Conservation (phyloP, 495 filamentous ascomycete species). For the Trichoderma asperelloides region DNA sequence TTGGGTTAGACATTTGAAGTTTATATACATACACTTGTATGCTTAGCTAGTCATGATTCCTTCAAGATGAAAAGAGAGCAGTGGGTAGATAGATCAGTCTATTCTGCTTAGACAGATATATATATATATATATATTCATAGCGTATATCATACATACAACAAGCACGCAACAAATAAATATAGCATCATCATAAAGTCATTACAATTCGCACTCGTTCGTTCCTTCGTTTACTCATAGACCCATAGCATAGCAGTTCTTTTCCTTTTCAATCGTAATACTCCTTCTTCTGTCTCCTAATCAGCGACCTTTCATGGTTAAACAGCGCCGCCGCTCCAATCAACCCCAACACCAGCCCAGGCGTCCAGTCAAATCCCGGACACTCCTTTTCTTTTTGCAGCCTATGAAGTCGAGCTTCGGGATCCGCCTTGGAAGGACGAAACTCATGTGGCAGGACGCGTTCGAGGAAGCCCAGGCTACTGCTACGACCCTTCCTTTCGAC, state of each 20-base stretch:
- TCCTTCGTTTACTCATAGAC: not conserved
- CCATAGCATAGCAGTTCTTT: no score
- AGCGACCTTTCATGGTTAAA: slow-evolving; percentile 18
- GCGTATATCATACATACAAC: not conserved
- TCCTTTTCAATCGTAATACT: slow-evolving; percentile 13
- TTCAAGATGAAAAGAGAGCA: no score
- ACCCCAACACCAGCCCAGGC: slow-evolving; percentile 12
- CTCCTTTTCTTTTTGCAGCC: slow-evolving; percentile 14
- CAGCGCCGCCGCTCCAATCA: slow-evolving; percentile 12
- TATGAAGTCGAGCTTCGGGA: not conserved
- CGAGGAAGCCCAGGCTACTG: not conserved
- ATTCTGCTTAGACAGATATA: not conserved
- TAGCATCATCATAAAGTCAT: not conserved
- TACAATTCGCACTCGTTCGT: slow-evolving; percentile 7
- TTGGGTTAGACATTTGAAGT: no score
- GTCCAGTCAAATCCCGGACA: slow-evolving; percentile 18
- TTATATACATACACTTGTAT: not conserved
- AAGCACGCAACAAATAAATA: no score
- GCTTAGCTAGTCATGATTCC: no score
- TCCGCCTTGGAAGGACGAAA: not conserved
- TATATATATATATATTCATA: not conserved
- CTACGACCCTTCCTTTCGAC: not conserved
- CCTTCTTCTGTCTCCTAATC: slow-evolving; percentile 25
- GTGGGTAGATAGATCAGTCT: not conserved
- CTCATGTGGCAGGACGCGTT: not conserved